Evolutionary conservation across 495 filamentous ascomycete genomes (phyloP).

Genomic region (Oleoguttula mirabilis): DNA sequence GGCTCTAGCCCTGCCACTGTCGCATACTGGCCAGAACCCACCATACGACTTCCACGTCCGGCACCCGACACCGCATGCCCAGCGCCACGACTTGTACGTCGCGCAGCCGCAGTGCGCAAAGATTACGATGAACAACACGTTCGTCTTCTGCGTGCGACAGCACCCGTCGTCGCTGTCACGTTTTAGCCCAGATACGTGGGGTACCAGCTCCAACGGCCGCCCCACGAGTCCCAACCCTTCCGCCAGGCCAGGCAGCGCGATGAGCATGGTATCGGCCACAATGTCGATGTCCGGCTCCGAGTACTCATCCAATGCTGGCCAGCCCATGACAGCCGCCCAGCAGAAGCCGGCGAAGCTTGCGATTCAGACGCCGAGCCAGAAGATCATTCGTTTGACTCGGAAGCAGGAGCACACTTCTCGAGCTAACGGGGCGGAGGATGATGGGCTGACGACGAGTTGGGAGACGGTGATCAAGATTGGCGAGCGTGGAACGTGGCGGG

Average conservation of each 20-base stretch:
- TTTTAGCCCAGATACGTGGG: constrained; percentile 36
- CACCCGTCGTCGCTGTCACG: constrained; percentile 56
- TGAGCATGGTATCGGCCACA: constrained; percentile 56
- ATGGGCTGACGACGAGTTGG: constrained; percentile 55
- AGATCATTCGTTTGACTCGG: constrained; percentile 79
- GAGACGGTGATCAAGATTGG: constrained; percentile 97
- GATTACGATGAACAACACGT: constrained; percentile 88
- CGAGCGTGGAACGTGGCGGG: constrained; percentile 82
- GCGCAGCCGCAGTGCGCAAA: constrained; percentile 82
- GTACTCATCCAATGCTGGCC: constrained; percentile 17
- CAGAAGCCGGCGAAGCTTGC: constrained; percentile 91
- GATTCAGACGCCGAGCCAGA: constrained; percentile 89
- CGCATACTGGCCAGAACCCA: constrained; percentile 83
- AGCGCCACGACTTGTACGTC: constrained; percentile 92
- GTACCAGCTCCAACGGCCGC: not conserved
- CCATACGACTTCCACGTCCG: constrained; percentile 84
- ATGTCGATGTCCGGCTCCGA: constrained; percentile 49
- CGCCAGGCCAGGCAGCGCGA: constrained; percentile 60
- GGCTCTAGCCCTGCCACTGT: constrained; percentile 79
- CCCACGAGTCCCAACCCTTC: constrained; percentile 43
- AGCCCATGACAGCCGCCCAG: constrained; percentile 22
- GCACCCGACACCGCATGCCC: constrained; percentile 92
- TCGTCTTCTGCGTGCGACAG: constrained; percentile 90
- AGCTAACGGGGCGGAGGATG: constrained; percentile 42
- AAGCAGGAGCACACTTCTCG: constrained; percentile 55